phyloP scores from a whole-genome alignment of 2,329 filamentous ascomycete genomes.

The Diatrype stigma region DNA sequence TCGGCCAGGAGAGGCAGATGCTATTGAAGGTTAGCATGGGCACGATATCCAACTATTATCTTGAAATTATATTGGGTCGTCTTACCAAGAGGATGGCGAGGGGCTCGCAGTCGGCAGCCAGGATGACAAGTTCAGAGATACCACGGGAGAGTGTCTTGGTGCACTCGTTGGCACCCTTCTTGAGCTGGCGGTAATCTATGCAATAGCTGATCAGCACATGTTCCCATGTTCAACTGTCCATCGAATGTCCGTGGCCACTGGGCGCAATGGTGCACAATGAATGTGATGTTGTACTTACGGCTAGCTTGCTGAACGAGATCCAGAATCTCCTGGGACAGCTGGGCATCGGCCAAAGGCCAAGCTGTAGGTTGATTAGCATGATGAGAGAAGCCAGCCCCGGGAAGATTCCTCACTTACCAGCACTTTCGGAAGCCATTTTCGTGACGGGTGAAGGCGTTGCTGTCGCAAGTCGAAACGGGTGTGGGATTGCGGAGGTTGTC shows the following conservation, averaged over 20 bases:
- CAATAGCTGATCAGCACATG: neutral
- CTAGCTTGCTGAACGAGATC: constrained; percentile 72
- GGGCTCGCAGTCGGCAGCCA: constrained; percentile 83
- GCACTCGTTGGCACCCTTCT: constrained; percentile 82
- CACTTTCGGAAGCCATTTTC: constrained; percentile 8
- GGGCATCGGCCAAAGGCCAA: constrained; percentile 69
- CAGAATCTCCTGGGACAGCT: constrained; percentile 76
- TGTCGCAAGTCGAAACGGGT: neutral
- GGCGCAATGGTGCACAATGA: neutral
- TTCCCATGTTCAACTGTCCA: neutral
- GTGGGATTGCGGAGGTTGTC: constrained; percentile 2
- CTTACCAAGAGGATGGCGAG: constrained; percentile 71
- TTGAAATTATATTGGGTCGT: neutral
- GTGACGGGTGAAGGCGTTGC: neutral
- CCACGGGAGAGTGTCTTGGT: constrained; percentile 91
- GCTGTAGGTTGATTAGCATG: constrained; percentile 40
- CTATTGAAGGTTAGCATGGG: neutral
- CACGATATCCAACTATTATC: neutral
- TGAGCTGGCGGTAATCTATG: constrained; percentile 65
- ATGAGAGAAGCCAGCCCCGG: neutral
- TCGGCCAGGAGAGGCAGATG: constrained; percentile 87
- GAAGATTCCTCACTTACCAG: constrained; percentile 14
- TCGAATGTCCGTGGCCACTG: constrained; percentile 20
- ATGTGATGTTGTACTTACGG: constrained; percentile 26
- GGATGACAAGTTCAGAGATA: constrained; percentile 82